Base-by-base conservation (phyloP, 2,329 filamentous ascomycete genomes). In the Xylaria sp. region DNA sequence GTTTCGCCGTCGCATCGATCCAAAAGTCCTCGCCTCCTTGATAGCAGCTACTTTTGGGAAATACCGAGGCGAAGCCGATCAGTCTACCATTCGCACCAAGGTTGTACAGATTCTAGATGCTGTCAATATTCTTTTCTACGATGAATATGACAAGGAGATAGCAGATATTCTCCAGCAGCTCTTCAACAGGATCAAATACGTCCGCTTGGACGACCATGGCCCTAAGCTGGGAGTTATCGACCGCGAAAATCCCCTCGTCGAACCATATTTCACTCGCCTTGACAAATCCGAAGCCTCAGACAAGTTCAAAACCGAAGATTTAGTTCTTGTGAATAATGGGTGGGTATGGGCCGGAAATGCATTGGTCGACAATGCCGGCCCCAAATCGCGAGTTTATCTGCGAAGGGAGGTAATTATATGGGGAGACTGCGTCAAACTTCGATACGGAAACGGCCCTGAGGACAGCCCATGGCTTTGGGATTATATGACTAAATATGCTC, bases 331-430 rank as follows among this genome's bases (percentile, higher is more conserved):
- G 48, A 98, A 98, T 81, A 99, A 99, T 77, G 96, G 96, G 51
- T 99, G 96, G 96, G 94, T 99, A 8, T 99, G 96, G 96, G 95
- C 93, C 67, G 95, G 95, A 5, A 97, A 98, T 81, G 95, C 96
- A 1, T 87, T 98, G 80, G 87, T 93, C 51, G 96, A 99, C 82
- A 96, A 98, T 76, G 96, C 96, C 34, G 97, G 97, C 0, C 92
- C 94, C 0, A 85, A 92, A 55, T 97, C 95, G 8, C 90, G 91
- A 64, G 94, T 95, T n/a, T 99, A 99, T 77, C 86, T 99, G n/a
- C 89, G 93, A 61, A 89, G 96, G 73, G 94, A 99, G 80, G 93
- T 99, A 69, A 98, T 99, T 73, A 92, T 98, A 34, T 99, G 96
- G 96, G 94, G 95, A 14, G 96, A 99, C 78, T 99, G 97, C 78